Evolutionary conservation across 176 grass and related monocot species (phyloP).

Genomic region (Alloteropsis semialata): DNA sequence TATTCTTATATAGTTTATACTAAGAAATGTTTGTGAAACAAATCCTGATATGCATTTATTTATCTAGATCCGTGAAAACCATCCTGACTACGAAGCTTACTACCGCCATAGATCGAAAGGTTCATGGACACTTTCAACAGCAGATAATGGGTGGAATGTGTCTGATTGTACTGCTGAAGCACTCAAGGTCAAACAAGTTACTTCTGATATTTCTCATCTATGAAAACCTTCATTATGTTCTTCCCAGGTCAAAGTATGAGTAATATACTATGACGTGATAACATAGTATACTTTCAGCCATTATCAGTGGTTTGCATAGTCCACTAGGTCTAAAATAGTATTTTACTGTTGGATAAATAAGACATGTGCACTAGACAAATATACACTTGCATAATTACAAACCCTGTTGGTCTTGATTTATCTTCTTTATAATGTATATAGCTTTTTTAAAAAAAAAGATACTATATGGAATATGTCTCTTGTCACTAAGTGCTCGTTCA

Average conservation of each 20-base stretch:
- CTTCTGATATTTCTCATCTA: not conserved
- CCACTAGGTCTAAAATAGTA: not conserved
- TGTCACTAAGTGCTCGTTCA: not conserved
- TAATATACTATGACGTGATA: not conserved
- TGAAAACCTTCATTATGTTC: not conserved
- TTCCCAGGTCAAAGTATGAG: not conserved
- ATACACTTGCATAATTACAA: not conserved
- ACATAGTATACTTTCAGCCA: not conserved
- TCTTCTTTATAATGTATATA: not conserved
- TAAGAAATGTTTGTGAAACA: not conserved
- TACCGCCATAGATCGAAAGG: constrained; percentile 55
- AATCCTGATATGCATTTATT: not conserved
- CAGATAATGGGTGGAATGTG: constrained; percentile 49
- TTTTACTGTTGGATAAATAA: not conserved
- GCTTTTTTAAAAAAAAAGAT: not conserved
- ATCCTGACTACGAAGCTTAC: constrained; percentile 15
- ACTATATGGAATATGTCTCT: not conserved
- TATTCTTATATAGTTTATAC: not conserved
- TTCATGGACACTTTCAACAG: constrained; percentile 58
- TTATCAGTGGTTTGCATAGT: not conserved
- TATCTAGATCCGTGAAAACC: constrained; percentile 43
- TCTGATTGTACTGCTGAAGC: constrained; percentile 52
- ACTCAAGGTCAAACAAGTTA: constrained; percentile 32
- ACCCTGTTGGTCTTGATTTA: not conserved
- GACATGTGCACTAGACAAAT: not conserved